Evolutionary conservation across 352 stramenopile species (phyloP).

Genomic region (Pythium folliculosum): DNA sequence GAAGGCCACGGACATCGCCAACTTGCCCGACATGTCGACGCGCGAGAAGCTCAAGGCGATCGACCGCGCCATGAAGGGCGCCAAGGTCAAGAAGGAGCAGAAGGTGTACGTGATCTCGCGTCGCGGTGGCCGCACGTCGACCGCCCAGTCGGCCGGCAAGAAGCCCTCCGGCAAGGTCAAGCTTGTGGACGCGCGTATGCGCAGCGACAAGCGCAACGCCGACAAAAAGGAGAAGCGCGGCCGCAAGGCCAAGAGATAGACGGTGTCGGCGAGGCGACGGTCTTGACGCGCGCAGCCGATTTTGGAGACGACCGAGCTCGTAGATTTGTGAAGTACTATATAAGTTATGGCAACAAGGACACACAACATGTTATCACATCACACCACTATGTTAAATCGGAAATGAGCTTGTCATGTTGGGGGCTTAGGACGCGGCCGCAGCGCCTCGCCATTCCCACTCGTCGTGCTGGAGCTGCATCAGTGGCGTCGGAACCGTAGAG

Average conservation of each 20-base stretch:
- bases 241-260: conserved; percentile 88
- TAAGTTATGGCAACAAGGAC: conserved; percentile 51
- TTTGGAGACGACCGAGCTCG: background rate
- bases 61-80: conserved; percentile 95
- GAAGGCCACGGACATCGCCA: conserved; percentile 95
- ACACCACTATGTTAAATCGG: background rate
- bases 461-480: conserved; percentile 12
- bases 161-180: conserved; percentile 92
- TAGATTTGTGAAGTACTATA: conserved; percentile 28
- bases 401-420: background rate
- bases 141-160: conserved; percentile 66
- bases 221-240: conserved; percentile 82
- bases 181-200: conserved; percentile 98
- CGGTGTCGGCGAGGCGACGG: background rate
- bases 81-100: conserved; percentile 87
- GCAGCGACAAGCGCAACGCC: conserved; percentile 94
- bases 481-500: background rate
- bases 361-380: background rate
- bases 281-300: background rate
- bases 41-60: conserved; percentile 98
- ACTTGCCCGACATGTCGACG: conserved; percentile 96
- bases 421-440: background rate
- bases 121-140: conserved; percentile 51
- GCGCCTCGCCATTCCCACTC: conserved; percentile 25
- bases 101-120: conserved; percentile 97